A percentile compares a stretch with the other conserved stretches of the same genome.
These are phyloP conservation scores for Micromonas pusilla DNA, from an alignment of 139 green algal species.

Conservation along the genomic window DNA sequence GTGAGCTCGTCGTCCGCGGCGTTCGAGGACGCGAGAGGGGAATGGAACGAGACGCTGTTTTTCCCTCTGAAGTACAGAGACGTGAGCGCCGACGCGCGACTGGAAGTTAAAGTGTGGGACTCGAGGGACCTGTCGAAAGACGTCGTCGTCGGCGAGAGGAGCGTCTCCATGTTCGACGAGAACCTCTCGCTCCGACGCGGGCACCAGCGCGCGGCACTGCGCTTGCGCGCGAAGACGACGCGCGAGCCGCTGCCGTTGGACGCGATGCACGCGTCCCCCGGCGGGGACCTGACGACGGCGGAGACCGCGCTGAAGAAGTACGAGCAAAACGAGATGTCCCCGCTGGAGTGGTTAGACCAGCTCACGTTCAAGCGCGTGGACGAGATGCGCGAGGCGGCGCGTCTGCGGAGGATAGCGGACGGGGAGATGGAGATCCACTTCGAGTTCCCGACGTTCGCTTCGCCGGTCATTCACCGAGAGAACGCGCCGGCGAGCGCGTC, in stretches of 20 bases:
- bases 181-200: not conserved
- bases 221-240: not conserved
- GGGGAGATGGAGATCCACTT: not conserved
- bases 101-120: conserved; percentile 57
- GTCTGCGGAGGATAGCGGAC: not conserved
- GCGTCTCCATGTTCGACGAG: not conserved
- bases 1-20: not conserved
- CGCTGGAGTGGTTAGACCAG: conserved; percentile 70
- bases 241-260: not conserved
- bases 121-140: not conserved
- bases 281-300: conserved; percentile 33
- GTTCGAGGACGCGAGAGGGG: not conserved
- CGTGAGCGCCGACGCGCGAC: conserved; percentile 53
- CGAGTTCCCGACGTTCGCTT: not conserved
- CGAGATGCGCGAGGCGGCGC: not conserved
- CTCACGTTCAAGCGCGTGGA: conserved; percentile 11
- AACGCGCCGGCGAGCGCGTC: too few species aligned
- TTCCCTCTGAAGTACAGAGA: conserved; percentile 76
- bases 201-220: not conserved
- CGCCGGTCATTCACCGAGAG: not conserved
- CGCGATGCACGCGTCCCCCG: not conserved
- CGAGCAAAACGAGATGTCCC: conserved; percentile 61
- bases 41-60: conserved; percentile 58
- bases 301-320: conserved; percentile 65
- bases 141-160: not conserved